phyloP scores from a whole-genome alignment of 2,329 filamentous ascomycete species.

The Alternaria incomplexa region DNA sequence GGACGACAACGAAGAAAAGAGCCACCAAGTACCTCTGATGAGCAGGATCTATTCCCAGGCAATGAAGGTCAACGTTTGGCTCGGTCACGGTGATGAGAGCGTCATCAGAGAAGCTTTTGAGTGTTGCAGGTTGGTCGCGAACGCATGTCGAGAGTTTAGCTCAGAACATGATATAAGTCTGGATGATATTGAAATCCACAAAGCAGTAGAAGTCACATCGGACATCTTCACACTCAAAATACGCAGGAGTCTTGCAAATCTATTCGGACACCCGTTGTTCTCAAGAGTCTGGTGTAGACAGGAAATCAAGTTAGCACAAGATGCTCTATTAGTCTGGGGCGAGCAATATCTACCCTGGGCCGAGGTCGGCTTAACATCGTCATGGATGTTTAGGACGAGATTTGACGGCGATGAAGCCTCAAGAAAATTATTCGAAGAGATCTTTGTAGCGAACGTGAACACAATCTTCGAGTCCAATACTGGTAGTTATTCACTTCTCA shows the following conservation, averaged over 20 bases:
- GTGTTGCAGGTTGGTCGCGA: neutral
- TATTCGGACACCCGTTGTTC: neutral
- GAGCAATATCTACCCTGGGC: neutral
- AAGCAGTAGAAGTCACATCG: neutral
- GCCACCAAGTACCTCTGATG: neutral
- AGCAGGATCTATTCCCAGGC: neutral
- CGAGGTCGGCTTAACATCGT: too few species aligned
- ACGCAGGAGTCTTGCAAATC: accelerated
- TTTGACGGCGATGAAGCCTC: too few species aligned
- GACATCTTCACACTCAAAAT: neutral
- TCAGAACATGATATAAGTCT: neutral
- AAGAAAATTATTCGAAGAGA: too few species aligned
- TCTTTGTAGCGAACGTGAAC: accelerated
- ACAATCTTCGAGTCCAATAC: neutral
- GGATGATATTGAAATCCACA: neutral
- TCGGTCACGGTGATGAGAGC: neutral
- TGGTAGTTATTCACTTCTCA: neutral
- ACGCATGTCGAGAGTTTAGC: neutral
- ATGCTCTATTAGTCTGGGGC: neutral
- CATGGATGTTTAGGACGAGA: too few species aligned
- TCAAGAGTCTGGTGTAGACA: neutral
- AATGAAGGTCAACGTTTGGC: neutral
- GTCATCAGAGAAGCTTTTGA: neutral
- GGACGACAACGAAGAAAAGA: neutral
- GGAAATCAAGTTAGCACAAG: neutral